Conservation (phyloP, 202 grass and related monocot genomes). For the Brachypodium distachyon region DNA sequence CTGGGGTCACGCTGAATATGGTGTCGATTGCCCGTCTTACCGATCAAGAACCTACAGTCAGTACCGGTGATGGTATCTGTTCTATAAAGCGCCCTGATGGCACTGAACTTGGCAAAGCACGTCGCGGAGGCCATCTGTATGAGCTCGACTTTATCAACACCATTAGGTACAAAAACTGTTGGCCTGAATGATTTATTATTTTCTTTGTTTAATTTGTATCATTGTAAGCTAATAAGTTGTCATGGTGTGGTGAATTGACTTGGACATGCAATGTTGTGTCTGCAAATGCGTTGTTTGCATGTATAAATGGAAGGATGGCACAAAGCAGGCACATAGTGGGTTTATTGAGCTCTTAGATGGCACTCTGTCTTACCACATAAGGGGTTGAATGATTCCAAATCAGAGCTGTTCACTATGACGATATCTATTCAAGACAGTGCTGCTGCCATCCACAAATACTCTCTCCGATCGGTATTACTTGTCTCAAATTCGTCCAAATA, state of each 20-base stretch:
- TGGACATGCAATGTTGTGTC: background rate
- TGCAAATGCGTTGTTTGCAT: background rate
- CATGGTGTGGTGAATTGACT: background rate
- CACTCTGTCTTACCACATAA: background rate
- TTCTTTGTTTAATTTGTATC: background rate
- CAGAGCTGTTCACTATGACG: no score
- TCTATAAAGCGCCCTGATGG: background rate
- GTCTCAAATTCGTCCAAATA: no score
- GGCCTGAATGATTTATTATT: background rate
- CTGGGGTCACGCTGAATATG: background rate
- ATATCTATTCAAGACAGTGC: no score
- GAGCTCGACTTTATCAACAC: background rate
- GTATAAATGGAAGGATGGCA: background rate
- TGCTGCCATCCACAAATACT: no score
- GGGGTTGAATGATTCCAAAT: background rate
- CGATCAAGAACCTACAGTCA: background rate
- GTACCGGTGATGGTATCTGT: background rate
- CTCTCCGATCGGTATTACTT: no score
- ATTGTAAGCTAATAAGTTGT: no score
- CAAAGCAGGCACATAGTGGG: background rate
- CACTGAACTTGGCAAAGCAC: background rate
- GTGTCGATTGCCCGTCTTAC: background rate
- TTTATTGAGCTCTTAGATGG: background rate
- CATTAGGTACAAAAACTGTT: background rate
- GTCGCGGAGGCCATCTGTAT: background rate